Percentiles rank a stretch among this genome's conserved stretches.
Conservation (phyloP, 176 grass and related monocot genomes). For the Ampelocalamus luodianensis region DNA sequence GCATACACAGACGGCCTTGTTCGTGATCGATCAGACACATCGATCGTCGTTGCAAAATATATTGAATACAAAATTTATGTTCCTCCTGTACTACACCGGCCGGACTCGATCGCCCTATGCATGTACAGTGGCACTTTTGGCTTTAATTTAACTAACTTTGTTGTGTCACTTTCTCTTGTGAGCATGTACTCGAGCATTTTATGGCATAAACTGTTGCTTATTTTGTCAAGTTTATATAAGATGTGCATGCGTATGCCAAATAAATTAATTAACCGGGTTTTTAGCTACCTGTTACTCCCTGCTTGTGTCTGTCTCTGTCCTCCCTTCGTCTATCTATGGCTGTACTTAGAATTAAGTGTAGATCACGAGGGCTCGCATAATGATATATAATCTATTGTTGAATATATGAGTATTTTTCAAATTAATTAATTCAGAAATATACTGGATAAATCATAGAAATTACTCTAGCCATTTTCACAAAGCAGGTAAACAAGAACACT, state of each 20-base stretch:
- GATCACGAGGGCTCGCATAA: not conserved
- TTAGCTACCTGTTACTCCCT: not conserved
- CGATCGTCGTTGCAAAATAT: not conserved
- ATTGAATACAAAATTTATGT: not conserved
- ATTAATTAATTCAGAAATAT: no score
- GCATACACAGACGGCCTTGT: not conserved
- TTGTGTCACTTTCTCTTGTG: not conserved
- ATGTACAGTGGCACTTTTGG: constrained; percentile 16
- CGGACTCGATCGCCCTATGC: not conserved
- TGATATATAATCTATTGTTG: no score
- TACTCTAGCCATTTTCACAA: no score
- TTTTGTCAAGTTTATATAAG: not conserved
- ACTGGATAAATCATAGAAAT: no score
- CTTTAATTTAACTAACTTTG: constrained; percentile 21
- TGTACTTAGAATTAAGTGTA: not conserved
- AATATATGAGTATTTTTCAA: no score
- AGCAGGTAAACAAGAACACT: no score
- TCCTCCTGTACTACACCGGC: not conserved
- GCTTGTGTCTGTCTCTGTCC: not conserved
- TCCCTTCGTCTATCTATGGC: not conserved
- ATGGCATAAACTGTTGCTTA: not conserved
- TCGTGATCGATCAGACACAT: not conserved
- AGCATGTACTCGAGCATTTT: not conserved
- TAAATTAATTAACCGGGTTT: not conserved
- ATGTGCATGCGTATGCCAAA: not conserved